Percentiles rank a stretch among this genome's conserved stretches.
These are phyloP conservation scores for Parachaetomium inaequale DNA, from an alignment of 495 filamentous ascomycete species.

Conservation along the genomic window DNA sequence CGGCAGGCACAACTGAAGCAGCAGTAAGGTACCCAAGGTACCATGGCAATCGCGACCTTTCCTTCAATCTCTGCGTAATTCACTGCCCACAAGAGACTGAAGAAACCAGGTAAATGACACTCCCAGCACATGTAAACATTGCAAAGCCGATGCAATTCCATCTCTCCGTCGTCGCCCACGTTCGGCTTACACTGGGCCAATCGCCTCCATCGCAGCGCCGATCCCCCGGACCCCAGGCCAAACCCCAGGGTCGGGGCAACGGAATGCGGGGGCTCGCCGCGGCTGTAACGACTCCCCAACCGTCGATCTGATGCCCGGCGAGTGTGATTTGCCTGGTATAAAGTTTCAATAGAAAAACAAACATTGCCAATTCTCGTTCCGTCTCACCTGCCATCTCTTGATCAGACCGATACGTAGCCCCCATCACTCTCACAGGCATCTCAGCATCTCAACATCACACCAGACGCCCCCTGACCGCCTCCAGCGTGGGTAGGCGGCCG, in stretches of 20 bases:
- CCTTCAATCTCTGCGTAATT: background rate
- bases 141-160: background rate
- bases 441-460: too few relatives aligned
- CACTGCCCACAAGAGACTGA: background rate
- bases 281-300: background rate
- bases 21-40: too few relatives aligned
- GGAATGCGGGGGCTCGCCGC: constrained; percentile 17
- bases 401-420: background rate
- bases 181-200: constrained; percentile 10
- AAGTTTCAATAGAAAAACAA: background rate
- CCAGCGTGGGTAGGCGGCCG: constrained; percentile 1
- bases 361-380: background rate
- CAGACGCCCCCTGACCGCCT: too few relatives aligned
- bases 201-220: constrained; percentile 12
- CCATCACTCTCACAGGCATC: too few relatives aligned
- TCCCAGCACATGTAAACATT: too few relatives aligned
- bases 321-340: background rate
- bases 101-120: background rate
- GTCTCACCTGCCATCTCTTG: too few relatives aligned
- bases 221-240: constrained; percentile 18
- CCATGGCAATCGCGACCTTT: background rate
- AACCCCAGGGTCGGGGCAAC: constrained; percentile 15
- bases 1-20: background rate
- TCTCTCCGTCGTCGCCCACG: background rate
- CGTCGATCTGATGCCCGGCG: background rate